A percentile compares a stretch with the other conserved stretches of the same genome.
These are phyloP conservation scores for Paecilomyces dactylethromorphus DNA, from an alignment of 2,329 filamentous ascomycete species.

Conservation along the genomic window DNA sequence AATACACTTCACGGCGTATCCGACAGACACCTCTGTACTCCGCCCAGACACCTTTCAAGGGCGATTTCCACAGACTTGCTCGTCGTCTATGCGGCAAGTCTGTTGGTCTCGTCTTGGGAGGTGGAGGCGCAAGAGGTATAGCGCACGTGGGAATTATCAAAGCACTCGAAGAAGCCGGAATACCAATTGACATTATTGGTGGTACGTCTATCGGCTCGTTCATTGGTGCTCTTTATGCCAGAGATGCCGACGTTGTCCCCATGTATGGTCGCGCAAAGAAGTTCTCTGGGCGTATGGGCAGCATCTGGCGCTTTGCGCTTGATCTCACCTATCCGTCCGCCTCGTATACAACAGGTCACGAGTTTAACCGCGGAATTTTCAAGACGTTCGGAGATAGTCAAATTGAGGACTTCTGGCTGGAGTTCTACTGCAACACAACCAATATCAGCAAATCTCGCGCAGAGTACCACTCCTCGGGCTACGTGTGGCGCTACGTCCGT, in stretches of 20 bases:
- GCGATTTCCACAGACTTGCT: constrained; percentile 90
- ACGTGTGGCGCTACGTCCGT: constrained; percentile 94
- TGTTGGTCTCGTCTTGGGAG: constrained; percentile 87
- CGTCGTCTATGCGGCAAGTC: constrained; percentile 88
- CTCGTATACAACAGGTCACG: constrained; percentile 95
- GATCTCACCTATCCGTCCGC: constrained; percentile 94
- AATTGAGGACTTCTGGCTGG: constrained; percentile 98
- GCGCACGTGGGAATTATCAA: constrained; percentile 90
- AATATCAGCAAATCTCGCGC: constrained; percentile 92
- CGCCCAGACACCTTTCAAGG: constrained; percentile 86
- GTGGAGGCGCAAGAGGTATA: constrained; percentile 86
- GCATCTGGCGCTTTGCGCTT: constrained; percentile 96
- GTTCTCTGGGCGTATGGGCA: constrained; percentile 96
- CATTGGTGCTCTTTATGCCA: constrained; percentile 89
- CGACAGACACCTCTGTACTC: constrained; percentile 84
- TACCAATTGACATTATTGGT: constrained; percentile 90
- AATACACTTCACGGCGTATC: constrained; percentile 92
- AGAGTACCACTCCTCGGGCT: constrained; percentile 92
- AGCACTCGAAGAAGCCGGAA: constrained; percentile 90
- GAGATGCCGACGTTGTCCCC: constrained; percentile 91
- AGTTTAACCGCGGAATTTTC: constrained; percentile 98
- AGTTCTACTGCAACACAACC: constrained; percentile 98
- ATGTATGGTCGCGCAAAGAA: constrained; percentile 97
- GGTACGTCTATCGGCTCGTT: constrained; percentile 96
- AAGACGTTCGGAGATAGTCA: constrained; percentile 96